Percentiles rank a stretch among this genome's conserved stretches.
phyloP scores from a whole-genome alignment of 2,329 filamentous ascomycete species.

The Drechslera avenae region DNA sequence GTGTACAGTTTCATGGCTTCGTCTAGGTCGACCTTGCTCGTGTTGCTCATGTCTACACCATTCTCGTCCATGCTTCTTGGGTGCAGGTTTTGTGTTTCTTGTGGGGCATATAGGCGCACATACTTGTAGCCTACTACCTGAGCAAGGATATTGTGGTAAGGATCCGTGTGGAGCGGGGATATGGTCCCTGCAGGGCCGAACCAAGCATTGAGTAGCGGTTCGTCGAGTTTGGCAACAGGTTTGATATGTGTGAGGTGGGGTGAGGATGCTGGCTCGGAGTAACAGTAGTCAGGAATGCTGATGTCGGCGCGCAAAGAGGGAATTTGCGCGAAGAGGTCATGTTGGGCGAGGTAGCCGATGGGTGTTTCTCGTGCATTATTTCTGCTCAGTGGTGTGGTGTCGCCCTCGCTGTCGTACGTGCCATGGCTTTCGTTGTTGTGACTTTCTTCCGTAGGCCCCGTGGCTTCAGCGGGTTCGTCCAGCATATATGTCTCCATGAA shows the following conservation, averaged over 20 bases:
- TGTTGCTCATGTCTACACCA: constrained; percentile 92
- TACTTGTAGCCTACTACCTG: constrained; percentile 93
- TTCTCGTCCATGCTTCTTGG: constrained; percentile 65
- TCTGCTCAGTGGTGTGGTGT: background rate
- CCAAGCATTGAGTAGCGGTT: constrained; percentile 86
- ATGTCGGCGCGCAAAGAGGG: constrained; percentile 78
- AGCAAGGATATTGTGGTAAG: constrained; percentile 88
- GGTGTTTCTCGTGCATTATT: background rate
- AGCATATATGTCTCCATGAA: constrained; percentile 71
- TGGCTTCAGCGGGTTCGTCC: background rate
- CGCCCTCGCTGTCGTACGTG: no score
- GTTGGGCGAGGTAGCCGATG: constrained; percentile 89
- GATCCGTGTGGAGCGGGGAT: constrained; percentile 90
- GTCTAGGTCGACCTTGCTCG: constrained; percentile 77
- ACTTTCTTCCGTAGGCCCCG: background rate
- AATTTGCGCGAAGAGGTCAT: constrained; percentile 84
- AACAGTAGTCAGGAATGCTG: constrained; percentile 81
- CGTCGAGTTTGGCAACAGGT: constrained; percentile 42
- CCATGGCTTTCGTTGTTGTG: no score
- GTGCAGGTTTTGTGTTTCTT: constrained; percentile 61
- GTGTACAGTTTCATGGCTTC: constrained; percentile 61
- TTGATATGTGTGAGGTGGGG: constrained; percentile 24
- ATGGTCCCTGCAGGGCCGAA: constrained; percentile 87
- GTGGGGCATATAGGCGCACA: constrained; percentile 81
- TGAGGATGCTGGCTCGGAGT: constrained; percentile 60